Conservation (phyloP, 441 rosid genomes). For the Capsella rubella region DNA sequence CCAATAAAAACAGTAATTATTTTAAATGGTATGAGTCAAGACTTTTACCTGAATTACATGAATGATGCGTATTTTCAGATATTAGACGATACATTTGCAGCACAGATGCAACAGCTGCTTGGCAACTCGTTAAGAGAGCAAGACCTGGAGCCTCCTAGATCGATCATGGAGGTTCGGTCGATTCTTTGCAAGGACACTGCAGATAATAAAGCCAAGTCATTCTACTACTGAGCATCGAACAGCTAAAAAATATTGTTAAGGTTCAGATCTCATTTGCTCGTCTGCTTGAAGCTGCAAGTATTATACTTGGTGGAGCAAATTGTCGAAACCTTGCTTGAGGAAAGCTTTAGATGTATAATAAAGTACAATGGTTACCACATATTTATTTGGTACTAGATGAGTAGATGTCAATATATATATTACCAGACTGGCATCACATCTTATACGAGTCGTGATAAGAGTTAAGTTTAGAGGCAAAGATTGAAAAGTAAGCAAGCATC, state of each 20-base stretch:
- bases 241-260: constrained; percentile 4
- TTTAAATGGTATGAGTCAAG: not conserved
- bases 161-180: constrained; percentile 71
- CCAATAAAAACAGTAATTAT: not conserved
- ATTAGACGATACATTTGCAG: constrained; percentile 72
- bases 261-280: constrained; percentile 43
- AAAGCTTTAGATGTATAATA: constrained; percentile 35
- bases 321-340: constrained; percentile 31
- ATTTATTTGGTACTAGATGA: constrained; percentile 1
- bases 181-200: constrained; percentile 74
- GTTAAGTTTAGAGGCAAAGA: too few species aligned
- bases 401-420: constrained; percentile 25
- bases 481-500: too few species aligned
- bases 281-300: constrained; percentile 44
- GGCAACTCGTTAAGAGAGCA: constrained; percentile 70
- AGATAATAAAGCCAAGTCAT: constrained; percentile 60
- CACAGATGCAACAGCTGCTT: constrained; percentile 70
- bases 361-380: constrained; percentile 22
- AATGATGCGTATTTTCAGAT: constrained; percentile 50
- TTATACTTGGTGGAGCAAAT: constrained; percentile 37
- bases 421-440: constrained; percentile 28
- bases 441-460: constrained; percentile 11
- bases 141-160: constrained; percentile 76
- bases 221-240: constrained; percentile 47
- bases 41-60: not conserved